These are phyloP conservation scores for Uncinocarpus reesii DNA, from an alignment of 2,329 filamentous ascomycete species.

Conservation along the genomic window DNA sequence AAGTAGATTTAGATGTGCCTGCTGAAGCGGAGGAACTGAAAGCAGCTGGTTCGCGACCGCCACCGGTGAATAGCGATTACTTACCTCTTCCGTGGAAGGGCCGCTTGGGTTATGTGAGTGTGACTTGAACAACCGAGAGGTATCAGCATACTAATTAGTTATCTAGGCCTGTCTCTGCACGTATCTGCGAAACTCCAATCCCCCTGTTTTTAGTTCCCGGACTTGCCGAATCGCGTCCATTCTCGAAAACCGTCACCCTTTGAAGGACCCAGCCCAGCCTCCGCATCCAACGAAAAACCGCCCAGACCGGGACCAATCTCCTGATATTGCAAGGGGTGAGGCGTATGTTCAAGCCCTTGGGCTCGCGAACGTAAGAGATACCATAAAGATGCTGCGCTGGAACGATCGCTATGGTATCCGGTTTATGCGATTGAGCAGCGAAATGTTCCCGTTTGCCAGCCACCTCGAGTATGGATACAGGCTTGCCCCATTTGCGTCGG, in stretches of 20 bases:
- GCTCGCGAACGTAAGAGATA: constrained; percentile 66
- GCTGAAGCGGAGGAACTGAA: constrained; percentile 49
- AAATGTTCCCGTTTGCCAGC: constrained; percentile 95
- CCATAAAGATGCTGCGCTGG: constrained; percentile 79
- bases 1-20: constrained; percentile 44
- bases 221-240: constrained; percentile 89
- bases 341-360: constrained; percentile 67
- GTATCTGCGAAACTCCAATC: constrained; percentile 70
- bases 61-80: constrained; percentile 70
- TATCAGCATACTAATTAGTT: not conserved
- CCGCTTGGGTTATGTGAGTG: constrained; percentile 69
- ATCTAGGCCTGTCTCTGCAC: constrained; percentile 76
- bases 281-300: constrained; percentile 78
- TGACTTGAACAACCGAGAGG: not conserved
- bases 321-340: constrained; percentile 56
- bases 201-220: constrained; percentile 78
- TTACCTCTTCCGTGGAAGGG: constrained; percentile 86
- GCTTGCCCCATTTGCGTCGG: constrained; percentile 70
- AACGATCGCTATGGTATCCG: constrained; percentile 86
- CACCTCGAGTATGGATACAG: constrained; percentile 80
- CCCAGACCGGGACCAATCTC: constrained; percentile 61
- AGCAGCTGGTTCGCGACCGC: constrained; percentile 52
- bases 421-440: constrained; percentile 83
- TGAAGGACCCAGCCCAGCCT: constrained; percentile 63
- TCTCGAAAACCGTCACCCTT: constrained; percentile 73